These are phyloP conservation scores for Ustilago esculenta DNA, from an alignment of 1,284 basidiomycete genomes.

Conservation along the genomic window DNA sequence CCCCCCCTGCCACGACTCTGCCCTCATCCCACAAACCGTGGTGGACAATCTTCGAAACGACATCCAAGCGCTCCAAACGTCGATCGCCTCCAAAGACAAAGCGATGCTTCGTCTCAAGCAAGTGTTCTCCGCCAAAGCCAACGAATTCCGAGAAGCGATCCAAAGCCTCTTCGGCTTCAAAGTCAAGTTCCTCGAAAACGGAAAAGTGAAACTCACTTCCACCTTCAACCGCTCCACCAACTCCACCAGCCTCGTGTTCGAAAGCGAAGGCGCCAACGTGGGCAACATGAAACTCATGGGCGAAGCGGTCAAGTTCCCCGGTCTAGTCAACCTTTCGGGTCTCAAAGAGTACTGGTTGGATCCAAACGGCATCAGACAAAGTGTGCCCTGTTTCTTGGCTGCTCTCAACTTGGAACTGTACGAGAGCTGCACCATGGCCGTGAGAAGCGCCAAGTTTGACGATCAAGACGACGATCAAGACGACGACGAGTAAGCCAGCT, in stretches of 20 bases:
- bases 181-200: slow-evolving; percentile 82
- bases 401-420: slow-evolving; percentile 70
- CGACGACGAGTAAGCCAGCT: background rate
- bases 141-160: slow-evolving; percentile 83
- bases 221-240: slow-evolving; percentile 72
- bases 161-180: slow-evolving; percentile 83
- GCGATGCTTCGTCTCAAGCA: slow-evolving; percentile 77
- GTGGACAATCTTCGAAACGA: slow-evolving; percentile 76
- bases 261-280: slow-evolving; percentile 69
- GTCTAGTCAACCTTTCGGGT: slow-evolving; percentile 46
- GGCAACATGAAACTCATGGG: slow-evolving; percentile 70
- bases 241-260: slow-evolving; percentile 68
- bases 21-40: slow-evolving; percentile 69
- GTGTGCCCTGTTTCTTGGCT: slow-evolving; percentile 71
- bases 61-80: slow-evolving; percentile 73
- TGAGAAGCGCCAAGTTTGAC: slow-evolving; percentile 13
- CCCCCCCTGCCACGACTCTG: background rate
- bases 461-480: slow-evolving; percentile 16
- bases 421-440: slow-evolving; percentile 54
- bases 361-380: slow-evolving; percentile 68
- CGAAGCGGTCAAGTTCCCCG: slow-evolving; percentile 59
- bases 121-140: slow-evolving; percentile 76
- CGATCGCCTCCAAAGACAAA: slow-evolving; percentile 73
- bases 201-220: slow-evolving; percentile 82
- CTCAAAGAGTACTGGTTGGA: slow-evolving; percentile 70